Evolutionary conservation across 305 asterid genomes (phyloP).

Genomic region (Fraxinus albicans): DNA sequence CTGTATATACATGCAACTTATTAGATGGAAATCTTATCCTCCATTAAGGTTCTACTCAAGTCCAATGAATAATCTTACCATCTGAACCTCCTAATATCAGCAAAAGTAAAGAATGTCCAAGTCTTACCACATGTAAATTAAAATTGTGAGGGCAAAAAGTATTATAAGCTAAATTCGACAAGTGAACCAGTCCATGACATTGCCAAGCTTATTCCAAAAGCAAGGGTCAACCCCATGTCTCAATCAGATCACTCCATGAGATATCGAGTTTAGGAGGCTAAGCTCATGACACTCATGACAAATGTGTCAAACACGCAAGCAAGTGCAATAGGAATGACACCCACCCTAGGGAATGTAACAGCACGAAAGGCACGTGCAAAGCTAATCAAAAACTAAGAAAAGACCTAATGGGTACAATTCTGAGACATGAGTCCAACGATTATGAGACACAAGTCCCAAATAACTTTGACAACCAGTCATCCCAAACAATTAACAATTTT

Average conservation of each 20-base stretch:
- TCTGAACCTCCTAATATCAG: not conserved
- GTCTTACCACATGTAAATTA: not conserved
- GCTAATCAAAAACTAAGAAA: not conserved
- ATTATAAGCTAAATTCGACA: not conserved
- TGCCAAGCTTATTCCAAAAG: not conserved
- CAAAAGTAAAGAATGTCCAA: not conserved
- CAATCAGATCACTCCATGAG: not conserved
- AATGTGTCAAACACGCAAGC: not conserved
- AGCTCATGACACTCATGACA: not conserved
- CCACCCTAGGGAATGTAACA: not conserved
- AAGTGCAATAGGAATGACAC: not conserved
- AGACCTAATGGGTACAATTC: not conserved
- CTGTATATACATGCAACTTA: not conserved
- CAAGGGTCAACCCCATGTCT: not conserved
- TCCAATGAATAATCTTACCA: not conserved
- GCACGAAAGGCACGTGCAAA: not conserved
- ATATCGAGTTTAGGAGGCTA: not conserved
- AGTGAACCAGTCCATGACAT: not conserved
- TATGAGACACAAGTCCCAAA: not conserved
- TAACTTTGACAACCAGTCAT: not conserved
- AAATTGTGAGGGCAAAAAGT: not conserved
- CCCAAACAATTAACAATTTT: not conserved
- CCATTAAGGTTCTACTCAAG: not conserved
- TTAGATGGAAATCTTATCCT: not conserved
- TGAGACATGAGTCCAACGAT: not conserved